Percentiles rank a stretch among this genome's conserved stretches.
phyloP scores from a whole-genome alignment of 2,329 filamentous ascomycete genomes.

The Alternaria burnsii region DNA sequence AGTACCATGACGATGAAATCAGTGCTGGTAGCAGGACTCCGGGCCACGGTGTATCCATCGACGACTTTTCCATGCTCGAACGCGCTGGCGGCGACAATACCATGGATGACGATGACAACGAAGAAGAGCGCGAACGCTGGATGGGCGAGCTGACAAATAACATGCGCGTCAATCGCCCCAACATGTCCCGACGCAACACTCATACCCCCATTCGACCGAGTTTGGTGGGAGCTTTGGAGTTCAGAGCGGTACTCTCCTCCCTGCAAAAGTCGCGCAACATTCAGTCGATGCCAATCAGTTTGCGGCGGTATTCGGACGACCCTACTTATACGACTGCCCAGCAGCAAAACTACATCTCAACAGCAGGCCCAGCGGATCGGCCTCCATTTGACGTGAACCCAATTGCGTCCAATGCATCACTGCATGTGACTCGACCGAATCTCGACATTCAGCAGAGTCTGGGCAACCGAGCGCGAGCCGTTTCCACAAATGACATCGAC shows the following conservation, averaged over 20 bases:
- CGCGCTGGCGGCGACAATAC: slow-evolving; percentile 66
- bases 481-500: slow-evolving; percentile 67
- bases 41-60: slow-evolving; percentile 60
- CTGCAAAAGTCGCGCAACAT: slow-evolving; percentile 83
- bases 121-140: slow-evolving; percentile 69
- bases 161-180: slow-evolving; percentile 84
- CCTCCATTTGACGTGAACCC: slow-evolving; percentile 47
- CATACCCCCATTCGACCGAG: slow-evolving; percentile 90
- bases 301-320: slow-evolving; percentile 75
- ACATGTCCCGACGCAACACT: slow-evolving; percentile 72
- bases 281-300: slow-evolving; percentile 72
- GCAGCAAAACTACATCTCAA: slow-evolving; percentile 58
- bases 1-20: slow-evolving; percentile 63
- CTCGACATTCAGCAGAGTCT: slow-evolving; percentile 40
- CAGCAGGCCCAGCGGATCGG: slow-evolving; percentile 57
- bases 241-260: slow-evolving; percentile 87
- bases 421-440: slow-evolving; percentile 34
- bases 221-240: slow-evolving; percentile 91
- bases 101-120: slow-evolving; percentile 65
- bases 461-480: slow-evolving; percentile 58
- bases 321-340: slow-evolving; percentile 57
- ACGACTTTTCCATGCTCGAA: slow-evolving; percentile 72
- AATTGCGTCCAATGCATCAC: slow-evolving; percentile 27
- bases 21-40: slow-evolving; percentile 49
- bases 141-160: slow-evolving; percentile 87